Evolutionary conservation across 176 grass and related monocot species (phyloP).

Genomic region (Thalia dealbata): DNA sequence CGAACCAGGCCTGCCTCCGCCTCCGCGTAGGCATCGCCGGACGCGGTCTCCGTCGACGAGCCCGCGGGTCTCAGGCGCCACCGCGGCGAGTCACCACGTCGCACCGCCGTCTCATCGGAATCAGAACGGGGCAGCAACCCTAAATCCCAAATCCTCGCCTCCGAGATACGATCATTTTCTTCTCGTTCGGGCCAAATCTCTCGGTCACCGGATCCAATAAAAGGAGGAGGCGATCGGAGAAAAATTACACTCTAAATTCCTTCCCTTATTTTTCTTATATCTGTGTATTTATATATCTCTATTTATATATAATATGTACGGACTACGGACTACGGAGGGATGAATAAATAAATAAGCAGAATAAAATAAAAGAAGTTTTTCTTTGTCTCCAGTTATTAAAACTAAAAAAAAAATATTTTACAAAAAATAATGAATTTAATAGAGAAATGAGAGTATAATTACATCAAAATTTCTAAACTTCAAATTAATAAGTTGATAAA

Average conservation of each 20-base stretch:
- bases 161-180: neutral
- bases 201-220: neutral
- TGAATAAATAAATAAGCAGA: too few relatives aligned
- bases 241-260: neutral
- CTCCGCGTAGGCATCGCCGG: constrained; percentile 20
- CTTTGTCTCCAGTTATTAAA: too few relatives aligned
- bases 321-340: too few relatives aligned
- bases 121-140: neutral
- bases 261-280: neutral
- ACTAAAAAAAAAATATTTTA: too few relatives aligned
- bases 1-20: constrained; percentile 52
- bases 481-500: too few relatives aligned
- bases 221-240: neutral
- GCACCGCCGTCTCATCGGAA: neutral
- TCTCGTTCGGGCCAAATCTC: neutral
- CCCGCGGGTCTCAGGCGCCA: neutral
- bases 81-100: neutral
- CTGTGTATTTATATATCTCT: too few relatives aligned
- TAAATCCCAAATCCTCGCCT: neutral
- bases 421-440: too few relatives aligned
- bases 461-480: too few relatives aligned
- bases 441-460: too few relatives aligned
- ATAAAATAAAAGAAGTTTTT: too few relatives aligned
- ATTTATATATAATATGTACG: too few relatives aligned
- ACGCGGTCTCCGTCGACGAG: neutral